Evolutionary conservation across 2,329 filamentous ascomycete species (phyloP), one percentile per base, ranked within the genome.

Genomic region (Lomentospora prolificans): DNA sequence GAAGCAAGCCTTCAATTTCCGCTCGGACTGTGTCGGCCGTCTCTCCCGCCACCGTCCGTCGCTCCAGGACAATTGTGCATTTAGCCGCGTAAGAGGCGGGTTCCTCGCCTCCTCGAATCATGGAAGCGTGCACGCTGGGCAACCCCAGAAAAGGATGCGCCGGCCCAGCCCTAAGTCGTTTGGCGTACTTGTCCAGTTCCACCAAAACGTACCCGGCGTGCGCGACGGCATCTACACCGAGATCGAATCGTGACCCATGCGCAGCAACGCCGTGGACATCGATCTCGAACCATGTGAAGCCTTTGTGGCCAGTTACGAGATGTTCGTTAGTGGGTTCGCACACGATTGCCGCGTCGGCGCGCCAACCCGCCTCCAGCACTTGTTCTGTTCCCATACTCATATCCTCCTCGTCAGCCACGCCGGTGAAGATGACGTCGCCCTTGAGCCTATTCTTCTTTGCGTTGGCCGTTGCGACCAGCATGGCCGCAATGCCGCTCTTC

Each of bases 401-500:
- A 44, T 70, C 70, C 59, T 81, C 79, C 55, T 81, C 78, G 46
- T 81, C 78, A 0, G 78, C 73, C 3, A 81, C 78, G 1, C 73
- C 77, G 0, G 77, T 69, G 4, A 82, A 66, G 7, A 81, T 74
- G 7, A 81, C 69, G 51, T 81, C 74, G 3, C 79, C 78, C 0
- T 66, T 62, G 8, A 75, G 68, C 0, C 63, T 60, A 22, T 72
- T 68, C 1, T 61, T 63, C 50, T 73, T 74, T 3, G 67, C 66
- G 3, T 66, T 65, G 7, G 71, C 65, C 2, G 78, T 59, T 0
- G 74, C 67, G 0, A 71, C 63, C 60, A 81, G 67, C 3, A 66
- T 69, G 2, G 75, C 73, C 3, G 78, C 77, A 1, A 80, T 53
- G 0, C 77, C 76, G 3, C 70, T 64, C 59, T 80, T 80, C 77